Evolutionary conservation across 1,284 basidiomycete genomes (phyloP).

Genomic region (Cutaneotrichosporon sp.): DNA sequence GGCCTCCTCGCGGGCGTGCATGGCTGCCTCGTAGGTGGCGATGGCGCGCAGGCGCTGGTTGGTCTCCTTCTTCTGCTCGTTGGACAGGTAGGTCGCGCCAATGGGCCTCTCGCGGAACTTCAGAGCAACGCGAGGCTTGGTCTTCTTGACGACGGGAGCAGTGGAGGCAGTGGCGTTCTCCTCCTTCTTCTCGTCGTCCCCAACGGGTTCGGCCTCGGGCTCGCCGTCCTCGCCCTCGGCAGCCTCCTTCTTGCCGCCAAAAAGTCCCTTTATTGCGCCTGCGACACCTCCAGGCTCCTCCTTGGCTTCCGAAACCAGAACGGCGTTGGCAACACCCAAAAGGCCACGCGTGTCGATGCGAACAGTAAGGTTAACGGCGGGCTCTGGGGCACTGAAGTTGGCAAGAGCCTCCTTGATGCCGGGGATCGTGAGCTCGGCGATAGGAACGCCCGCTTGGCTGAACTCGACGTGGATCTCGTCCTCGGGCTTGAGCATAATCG

Average conservation of each 20-base stretch:
- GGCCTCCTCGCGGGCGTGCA: conserved; percentile 78
- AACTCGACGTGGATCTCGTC: conserved; percentile 70
- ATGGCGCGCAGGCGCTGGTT: conserved; percentile 70
- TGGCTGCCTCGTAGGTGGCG: conserved; percentile 69
- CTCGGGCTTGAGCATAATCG: conserved; percentile 48
- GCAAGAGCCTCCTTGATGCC: conserved; percentile 33
- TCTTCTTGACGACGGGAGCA: conserved; percentile 13
- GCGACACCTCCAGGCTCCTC: conserved; percentile 58
- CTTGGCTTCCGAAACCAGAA: conserved; percentile 57
- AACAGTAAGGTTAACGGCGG: conserved; percentile 70
- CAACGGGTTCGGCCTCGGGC: conserved; percentile 27
- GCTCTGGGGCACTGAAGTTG: conserved; percentile 42
- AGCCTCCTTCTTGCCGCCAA: conserved; percentile 58
- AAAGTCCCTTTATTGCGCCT: conserved; percentile 74
- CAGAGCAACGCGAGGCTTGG: conserved; percentile 51
- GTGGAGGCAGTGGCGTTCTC: conserved; percentile 17
- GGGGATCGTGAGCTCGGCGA: conserved; percentile 30
- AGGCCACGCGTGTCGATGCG: conserved; percentile 78
- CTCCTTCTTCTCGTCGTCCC: neutral
- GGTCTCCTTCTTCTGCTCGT: conserved; percentile 65
- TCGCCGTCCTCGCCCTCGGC: conserved; percentile 49
- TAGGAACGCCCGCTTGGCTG: conserved; percentile 54
- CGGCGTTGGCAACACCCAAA: conserved; percentile 64
- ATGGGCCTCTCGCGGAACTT: conserved; percentile 61
- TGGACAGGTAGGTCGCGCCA: conserved; percentile 64